A percentile compares a stretch with the other conserved stretches of the same genome.
phyloP scores from a whole-genome alignment of 169 alveolate species.

The Babesia bovis region DNA sequence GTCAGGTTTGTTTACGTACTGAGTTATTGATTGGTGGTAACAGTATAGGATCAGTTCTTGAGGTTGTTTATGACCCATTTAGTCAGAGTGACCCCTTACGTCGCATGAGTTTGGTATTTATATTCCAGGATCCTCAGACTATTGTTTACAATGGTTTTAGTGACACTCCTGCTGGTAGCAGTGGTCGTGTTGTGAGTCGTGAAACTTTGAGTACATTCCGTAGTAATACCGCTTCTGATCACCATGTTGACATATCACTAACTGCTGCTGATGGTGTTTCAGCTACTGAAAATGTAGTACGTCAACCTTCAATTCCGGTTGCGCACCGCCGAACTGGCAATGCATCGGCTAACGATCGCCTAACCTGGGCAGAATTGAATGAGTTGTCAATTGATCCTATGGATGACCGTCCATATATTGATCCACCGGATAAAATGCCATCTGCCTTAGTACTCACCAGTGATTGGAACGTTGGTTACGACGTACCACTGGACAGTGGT shows the following conservation, averaged over 20 bases:
- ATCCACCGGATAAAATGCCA: too few relatives aligned
- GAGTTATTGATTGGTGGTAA: constrained; percentile 88
- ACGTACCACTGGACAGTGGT: too few relatives aligned
- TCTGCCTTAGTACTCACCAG: too few relatives aligned
- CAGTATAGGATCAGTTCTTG: constrained; percentile 88
- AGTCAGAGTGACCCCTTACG: constrained; percentile 83
- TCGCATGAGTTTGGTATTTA: constrained; percentile 85
- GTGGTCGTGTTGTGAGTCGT: constrained; percentile 41
- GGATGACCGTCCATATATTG: too few relatives aligned
- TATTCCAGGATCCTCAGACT: constrained; percentile 75
- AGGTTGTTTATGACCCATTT: constrained; percentile 84
- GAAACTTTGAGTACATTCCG: constrained; percentile 49
- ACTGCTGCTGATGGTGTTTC: not conserved
- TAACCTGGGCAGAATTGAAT: not conserved
- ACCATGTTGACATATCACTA: constrained; percentile 3
- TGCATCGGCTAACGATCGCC: not conserved
- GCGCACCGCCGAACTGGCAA: too few relatives aligned
- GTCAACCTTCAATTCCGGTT: constrained; percentile 1
- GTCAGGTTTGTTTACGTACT: constrained; percentile 83
- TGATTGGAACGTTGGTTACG: too few relatives aligned
- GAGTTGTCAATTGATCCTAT: not conserved
- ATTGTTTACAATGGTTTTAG: constrained; percentile 34
- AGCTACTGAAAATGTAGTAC: not conserved
- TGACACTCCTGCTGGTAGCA: not conserved
- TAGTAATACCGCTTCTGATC: constrained; percentile 50